Conservation (phyloP, 495 filamentous ascomycete genomes). For the Penicillium cataractarum region DNA sequence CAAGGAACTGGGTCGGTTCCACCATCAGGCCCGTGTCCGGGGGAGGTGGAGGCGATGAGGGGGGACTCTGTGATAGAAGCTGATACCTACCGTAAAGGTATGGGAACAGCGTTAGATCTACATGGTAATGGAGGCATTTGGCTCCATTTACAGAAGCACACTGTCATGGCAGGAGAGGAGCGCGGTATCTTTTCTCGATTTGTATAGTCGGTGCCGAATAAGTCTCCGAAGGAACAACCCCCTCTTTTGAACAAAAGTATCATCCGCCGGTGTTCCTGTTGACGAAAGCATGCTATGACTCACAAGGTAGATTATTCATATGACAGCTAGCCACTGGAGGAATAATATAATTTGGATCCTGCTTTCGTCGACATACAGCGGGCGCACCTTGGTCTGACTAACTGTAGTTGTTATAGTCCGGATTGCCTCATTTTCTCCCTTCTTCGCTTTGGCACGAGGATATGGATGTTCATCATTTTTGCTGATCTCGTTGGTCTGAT, state of each 20-base stretch:
- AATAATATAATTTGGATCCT: not conserved
- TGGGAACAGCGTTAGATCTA: not conserved
- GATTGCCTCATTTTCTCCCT: constrained; percentile 1
- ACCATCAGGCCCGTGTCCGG: not conserved
- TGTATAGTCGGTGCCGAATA: constrained; percentile 1
- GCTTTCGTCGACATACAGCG: not conserved
- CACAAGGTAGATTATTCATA: not conserved
- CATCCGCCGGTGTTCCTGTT: not conserved
- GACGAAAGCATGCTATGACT: not conserved
- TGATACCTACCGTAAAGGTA: not conserved
- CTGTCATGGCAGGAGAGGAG: not conserved
- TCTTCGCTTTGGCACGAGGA: too few relatives aligned
- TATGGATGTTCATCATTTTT: not conserved
- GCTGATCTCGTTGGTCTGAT: not conserved
- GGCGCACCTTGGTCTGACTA: not conserved
- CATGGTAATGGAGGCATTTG: not conserved
- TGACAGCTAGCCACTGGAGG: not conserved
- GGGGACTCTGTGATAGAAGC: not conserved
- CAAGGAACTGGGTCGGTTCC: not conserved
- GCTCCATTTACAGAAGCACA: not conserved
- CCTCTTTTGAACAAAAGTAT: not conserved
- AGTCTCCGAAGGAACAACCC: constrained; percentile 2
- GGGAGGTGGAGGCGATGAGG: constrained; percentile 1
- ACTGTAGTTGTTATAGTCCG: not conserved
- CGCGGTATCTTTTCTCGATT: not conserved